phyloP scores from a whole-genome alignment of 2,329 filamentous ascomycete species.

The Gremmenia infestans region DNA sequence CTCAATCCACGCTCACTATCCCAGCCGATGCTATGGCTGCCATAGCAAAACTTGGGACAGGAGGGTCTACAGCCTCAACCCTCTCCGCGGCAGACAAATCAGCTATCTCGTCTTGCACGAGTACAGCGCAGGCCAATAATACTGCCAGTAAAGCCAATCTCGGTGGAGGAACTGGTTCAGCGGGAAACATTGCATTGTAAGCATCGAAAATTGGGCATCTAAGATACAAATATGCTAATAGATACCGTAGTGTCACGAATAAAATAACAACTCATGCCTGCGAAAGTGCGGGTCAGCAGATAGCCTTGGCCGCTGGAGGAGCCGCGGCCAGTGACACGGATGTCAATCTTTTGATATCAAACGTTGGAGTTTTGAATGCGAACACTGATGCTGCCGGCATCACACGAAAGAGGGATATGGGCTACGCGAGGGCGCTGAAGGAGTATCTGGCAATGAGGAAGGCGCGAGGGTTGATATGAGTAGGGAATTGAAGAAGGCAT shows the following conservation, averaged over 20 bases:
- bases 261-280: slow-evolving; percentile 21
- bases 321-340: slow-evolving; percentile 14
- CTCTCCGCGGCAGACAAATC: slow-evolving; percentile 16
- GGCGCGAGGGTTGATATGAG: background rate
- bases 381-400: slow-evolving; percentile 20
- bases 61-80: slow-evolving; percentile 13
- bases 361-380: slow-evolving; percentile 22
- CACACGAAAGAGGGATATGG: slow-evolving; percentile 8
- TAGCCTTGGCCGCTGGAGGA: slow-evolving; percentile 5
- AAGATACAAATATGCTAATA: background rate
- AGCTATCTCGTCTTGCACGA: slow-evolving; percentile 15
- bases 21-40: slow-evolving; percentile 20
- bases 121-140: slow-evolving; percentile 16
- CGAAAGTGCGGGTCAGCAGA: slow-evolving; percentile 20
- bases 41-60: slow-evolving; percentile 21
- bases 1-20: slow-evolving; percentile 16
- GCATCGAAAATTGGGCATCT: background rate
- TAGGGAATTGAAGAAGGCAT: no score
- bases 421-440: background rate
- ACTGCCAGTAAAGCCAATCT: slow-evolving; percentile 17
- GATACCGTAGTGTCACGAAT: slow-evolving; percentile 15
- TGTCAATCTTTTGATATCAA: slow-evolving; percentile 22
- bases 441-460: background rate
- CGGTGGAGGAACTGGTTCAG: slow-evolving; percentile 12
- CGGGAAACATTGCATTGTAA: slow-evolving; percentile 22